These are phyloP conservation scores for Trametes cingulata DNA, from an alignment of 768 basidiomycete genomes.

Conservation along the genomic window DNA sequence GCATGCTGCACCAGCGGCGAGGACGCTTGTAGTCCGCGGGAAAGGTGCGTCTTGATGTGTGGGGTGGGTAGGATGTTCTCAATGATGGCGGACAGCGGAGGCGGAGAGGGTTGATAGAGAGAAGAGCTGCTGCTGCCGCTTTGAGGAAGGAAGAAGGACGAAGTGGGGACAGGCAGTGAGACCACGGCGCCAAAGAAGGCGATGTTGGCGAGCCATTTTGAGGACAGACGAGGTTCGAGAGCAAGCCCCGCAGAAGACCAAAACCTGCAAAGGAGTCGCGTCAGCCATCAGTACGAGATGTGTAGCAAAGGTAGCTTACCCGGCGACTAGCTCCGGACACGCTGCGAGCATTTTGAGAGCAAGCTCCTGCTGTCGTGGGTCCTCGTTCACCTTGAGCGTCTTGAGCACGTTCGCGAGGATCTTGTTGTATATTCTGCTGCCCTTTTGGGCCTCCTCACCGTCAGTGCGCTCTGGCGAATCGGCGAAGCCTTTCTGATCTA, in stretches of 20 bases:
- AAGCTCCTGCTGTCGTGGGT: constrained; percentile 81
- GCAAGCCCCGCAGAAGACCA: constrained; percentile 71
- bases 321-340: constrained; percentile 84
- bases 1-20: constrained; percentile 84
- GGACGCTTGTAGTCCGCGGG: constrained; percentile 76
- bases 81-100: constrained; percentile 67
- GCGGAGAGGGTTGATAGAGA: constrained; percentile 71
- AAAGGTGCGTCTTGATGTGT: constrained; percentile 71
- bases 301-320: constrained; percentile 44
- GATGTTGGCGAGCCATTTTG: constrained; percentile 90
- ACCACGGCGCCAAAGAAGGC: constrained; percentile 79
- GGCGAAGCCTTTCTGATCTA: constrained; percentile 25
- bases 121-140: constrained; percentile 29
- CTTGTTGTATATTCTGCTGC: constrained; percentile 73
- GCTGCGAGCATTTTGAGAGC: constrained; percentile 76
- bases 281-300: not conserved
- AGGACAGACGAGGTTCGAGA: constrained; percentile 83
- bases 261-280: constrained; percentile 46
- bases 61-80: constrained; percentile 72
- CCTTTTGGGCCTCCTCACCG: constrained; percentile 33
- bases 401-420: constrained; percentile 77
- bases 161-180: constrained; percentile 68
- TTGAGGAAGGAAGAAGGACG: constrained; percentile 57
- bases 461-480: constrained; percentile 34
- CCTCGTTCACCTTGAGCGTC: constrained; percentile 84